Base-by-base conservation (phyloP, 805 yeast species). In the Metschnikowia hibisci region DNA sequence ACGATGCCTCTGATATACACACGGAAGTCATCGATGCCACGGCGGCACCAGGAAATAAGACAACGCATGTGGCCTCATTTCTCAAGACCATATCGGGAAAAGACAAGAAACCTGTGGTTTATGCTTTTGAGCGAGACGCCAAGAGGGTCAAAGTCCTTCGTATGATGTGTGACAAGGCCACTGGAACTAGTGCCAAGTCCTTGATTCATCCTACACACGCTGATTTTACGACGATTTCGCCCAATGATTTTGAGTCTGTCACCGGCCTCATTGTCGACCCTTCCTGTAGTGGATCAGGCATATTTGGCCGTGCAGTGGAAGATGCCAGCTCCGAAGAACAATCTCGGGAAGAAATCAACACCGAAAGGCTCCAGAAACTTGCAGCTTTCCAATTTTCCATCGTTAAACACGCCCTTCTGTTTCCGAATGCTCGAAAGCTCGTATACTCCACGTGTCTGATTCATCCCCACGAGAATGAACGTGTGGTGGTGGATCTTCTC, bases 1-100 rank as follows among this genome's bases (percentile, higher is more conserved):
- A 53, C 31, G 67, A 64, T 41, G 87, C 91, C 0, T 43, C 60
- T 0, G 70, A 77, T 4, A 39, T 42, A 2, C 84, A 82, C 34
- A 82, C 77, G 45, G 63, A 71, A 18, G 80, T 89, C 9, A 85
- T 93, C 34, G 99, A 93, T 65, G 84, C 96, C 1, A 90, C 97
- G 66, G 90, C 98, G 2, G 99, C 99, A 0, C 99, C 99, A 4
- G 99, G 99, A 4, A 93, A 93, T 63, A 95, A 93, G 61, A 93
- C 99, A 0, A 87, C 97, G 0, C 98, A 91, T 64, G 67, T 84
- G 16, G 96, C 96, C 0, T 79, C 93, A 0, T 69, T 77, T 39
- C 63, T 87, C 16, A 58, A 56, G n/a, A 50, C 48, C 11, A 52
- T 57, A 3, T 41, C 50, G 2, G n/a, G 16, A 11, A 13, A 16